These are phyloP conservation scores for Casuarina equisetifolia DNA, from an alignment of 306 rosid species.

Conservation along the genomic window DNA sequence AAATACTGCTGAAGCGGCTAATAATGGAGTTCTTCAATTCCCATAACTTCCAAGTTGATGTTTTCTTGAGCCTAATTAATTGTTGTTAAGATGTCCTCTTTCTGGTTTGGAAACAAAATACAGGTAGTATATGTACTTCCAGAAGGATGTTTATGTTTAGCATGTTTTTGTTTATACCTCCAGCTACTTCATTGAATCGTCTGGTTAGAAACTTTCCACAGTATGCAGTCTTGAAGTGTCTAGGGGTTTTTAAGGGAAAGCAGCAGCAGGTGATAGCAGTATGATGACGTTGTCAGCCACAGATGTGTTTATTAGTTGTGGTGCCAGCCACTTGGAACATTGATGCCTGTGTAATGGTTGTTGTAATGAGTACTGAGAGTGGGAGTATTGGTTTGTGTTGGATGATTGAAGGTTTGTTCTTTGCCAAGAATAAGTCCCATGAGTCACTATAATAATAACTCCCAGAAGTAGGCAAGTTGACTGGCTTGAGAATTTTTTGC, in stretches of 20 bases:
- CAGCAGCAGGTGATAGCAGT: not conserved
- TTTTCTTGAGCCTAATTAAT: not conserved
- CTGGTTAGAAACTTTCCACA: not conserved
- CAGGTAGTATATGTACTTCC: not conserved
- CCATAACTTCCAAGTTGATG: not conserved
- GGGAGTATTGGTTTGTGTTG: not conserved
- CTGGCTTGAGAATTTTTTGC: not conserved
- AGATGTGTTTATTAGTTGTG: not conserved
- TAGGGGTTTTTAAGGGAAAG: not conserved
- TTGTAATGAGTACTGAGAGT: not conserved
- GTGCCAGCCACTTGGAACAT: not conserved
- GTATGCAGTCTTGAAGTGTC: not conserved
- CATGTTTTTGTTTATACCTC: not conserved
- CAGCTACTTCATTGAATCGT: not conserved
- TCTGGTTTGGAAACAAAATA: not conserved
- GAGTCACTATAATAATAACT: not conserved
- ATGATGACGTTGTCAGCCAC: not conserved
- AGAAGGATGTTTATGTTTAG: not conserved
- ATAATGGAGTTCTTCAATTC: not conserved
- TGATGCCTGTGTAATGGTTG: not conserved
- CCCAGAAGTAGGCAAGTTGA: not conserved
- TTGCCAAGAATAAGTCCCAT: not conserved
- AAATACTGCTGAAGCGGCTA: not conserved
- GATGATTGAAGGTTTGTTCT: not conserved
- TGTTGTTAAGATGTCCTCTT: not conserved